A percentile compares a stretch with the other conserved stretches of the same genome.
phyloP scores from a whole-genome alignment of 148 eudicot species.

The Nepenthes gracilis region DNA sequence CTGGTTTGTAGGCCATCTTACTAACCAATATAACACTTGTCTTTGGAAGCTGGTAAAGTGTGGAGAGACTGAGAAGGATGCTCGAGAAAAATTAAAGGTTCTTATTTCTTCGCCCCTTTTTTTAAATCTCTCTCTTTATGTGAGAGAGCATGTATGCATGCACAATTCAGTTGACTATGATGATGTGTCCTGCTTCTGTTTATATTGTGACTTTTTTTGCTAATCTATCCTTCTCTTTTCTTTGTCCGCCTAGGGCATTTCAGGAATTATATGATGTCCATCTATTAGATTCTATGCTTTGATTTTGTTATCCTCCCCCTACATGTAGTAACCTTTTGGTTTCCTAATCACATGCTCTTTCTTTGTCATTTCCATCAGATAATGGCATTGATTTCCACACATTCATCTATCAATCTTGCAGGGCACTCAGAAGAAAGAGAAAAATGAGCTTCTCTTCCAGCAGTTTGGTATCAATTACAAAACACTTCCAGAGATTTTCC shows the following conservation, averaged over 20 bases:
- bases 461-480: conserved; percentile 67
- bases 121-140: background rate
- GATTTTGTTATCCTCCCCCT: no score
- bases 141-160: background rate
- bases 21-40: conserved; percentile 64
- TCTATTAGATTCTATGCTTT: no score
- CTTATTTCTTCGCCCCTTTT: background rate
- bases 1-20: conserved; percentile 45
- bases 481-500: conserved; percentile 46
- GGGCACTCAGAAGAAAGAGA: conserved; percentile 67
- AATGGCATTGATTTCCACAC: background rate
- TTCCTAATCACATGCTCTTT: background rate
- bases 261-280: no score
- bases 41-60: conserved; percentile 51
- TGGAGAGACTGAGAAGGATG: conserved; percentile 58
- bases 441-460: conserved; percentile 71
- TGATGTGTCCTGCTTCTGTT: background rate
- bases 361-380: background rate
- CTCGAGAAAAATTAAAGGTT: conserved; percentile 56
- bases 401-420: conserved; percentile 12
- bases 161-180: background rate
- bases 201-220: no score
- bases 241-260: no score
- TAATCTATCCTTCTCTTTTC: no score
- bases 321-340: background rate